Conservation (phyloP, 805 yeast species). For the Metschnikowia colocasiae region DNA sequence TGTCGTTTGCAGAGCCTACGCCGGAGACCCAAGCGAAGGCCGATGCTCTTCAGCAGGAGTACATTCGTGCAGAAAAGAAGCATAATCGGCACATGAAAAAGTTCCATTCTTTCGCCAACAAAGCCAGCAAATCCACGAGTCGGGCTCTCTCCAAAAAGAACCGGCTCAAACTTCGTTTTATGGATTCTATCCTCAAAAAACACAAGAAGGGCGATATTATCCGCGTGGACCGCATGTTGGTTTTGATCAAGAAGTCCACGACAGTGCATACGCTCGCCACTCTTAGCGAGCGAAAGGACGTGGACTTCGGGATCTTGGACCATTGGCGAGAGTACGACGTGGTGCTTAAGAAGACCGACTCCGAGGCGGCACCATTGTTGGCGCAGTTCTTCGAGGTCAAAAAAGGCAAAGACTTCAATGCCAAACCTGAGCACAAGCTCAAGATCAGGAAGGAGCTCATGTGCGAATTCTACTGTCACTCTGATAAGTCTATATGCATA, state of each 20-base stretch:
- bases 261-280: conserved; percentile 13
- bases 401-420: conserved; percentile 24
- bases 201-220: conserved; percentile 55
- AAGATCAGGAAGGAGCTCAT: conserved; percentile 17
- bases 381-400: conserved; percentile 59
- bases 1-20: conserved; percentile 21
- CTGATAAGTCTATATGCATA: conserved; percentile 69
- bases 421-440: conserved; percentile 23
- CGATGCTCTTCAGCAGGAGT: conserved; percentile 9
- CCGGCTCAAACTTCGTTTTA: conserved; percentile 21
- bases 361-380: conserved; percentile 47
- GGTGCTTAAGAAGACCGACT: conserved; percentile 63
- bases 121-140: conserved; percentile 24
- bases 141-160: conserved; percentile 12
- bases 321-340: conserved; percentile 80
- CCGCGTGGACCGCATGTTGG: conserved; percentile 64
- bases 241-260: conserved; percentile 48
- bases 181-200: conserved; percentile 20
- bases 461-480: conserved; percentile 56
- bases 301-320: conserved; percentile 56
- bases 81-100: conserved; percentile 18
- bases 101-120: conserved; percentile 23
- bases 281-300: conserved; percentile 48
- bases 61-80: conserved; percentile 16
- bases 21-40: conserved; percentile 20